Percentiles rank a stretch among this genome's conserved stretches.
These are phyloP conservation scores for Coemansia sp. DNA, from an alignment of 192 early-diverging fungal species.

Conservation along the genomic window DNA sequence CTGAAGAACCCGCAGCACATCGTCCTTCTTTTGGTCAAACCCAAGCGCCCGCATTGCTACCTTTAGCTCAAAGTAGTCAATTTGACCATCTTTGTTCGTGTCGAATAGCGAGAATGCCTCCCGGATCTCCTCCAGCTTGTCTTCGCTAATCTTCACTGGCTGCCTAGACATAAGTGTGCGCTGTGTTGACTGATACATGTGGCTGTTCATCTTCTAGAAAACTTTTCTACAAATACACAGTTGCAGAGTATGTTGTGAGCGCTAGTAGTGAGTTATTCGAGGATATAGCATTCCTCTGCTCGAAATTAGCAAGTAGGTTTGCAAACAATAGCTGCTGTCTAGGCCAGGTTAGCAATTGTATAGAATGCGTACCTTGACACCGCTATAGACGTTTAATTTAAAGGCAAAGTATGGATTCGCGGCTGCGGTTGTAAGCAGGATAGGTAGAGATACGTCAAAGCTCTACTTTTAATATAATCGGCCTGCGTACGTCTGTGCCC, in stretches of 20 bases:
- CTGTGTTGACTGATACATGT: constrained; percentile 15
- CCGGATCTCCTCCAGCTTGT: constrained; percentile 64
- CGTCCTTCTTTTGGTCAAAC: constrained; percentile 80
- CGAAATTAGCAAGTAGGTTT: not conserved
- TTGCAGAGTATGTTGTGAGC: not conserved
- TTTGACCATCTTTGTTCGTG: constrained; percentile 62
- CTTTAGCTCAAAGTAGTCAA: constrained; percentile 85
- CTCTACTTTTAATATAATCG: not conserved
- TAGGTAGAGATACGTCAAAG: not conserved
- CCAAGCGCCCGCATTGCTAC: constrained; percentile 82
- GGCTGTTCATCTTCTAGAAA: constrained; percentile 21
- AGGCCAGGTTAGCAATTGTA: not conserved
- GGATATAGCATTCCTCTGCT: not conserved
- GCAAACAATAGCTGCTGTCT: not conserved
- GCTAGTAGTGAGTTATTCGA: not conserved
- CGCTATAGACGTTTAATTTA: not conserved
- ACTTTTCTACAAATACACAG: not conserved
- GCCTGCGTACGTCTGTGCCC: not conserved
- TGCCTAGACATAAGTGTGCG: constrained; percentile 6
- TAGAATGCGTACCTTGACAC: not conserved
- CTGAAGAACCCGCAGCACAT: constrained; percentile 68
- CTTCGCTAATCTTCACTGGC: constrained; percentile 57
- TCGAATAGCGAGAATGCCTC: constrained; percentile 65
- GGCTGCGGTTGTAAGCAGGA: not conserved
- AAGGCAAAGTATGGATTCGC: not conserved